Percentiles rank a stretch among this genome's conserved stretches.
Conservation (phyloP, 495 filamentous ascomycete species). For the Annulohypoxylon maeteangense region DNA sequence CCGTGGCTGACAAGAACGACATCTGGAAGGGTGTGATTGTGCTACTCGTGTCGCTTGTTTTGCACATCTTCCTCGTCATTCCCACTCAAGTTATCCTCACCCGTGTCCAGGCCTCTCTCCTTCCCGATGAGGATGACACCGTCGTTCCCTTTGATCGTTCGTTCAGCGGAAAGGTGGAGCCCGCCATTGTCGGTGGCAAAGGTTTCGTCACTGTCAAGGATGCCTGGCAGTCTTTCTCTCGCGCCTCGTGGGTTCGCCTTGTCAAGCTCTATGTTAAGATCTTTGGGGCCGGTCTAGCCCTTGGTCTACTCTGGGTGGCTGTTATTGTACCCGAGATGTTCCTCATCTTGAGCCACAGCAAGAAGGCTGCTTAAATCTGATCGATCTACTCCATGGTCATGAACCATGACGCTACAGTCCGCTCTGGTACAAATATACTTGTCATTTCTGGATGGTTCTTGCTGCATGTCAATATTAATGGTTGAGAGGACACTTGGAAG, state of each 20-base stretch:
- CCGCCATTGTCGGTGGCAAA: slow-evolving; percentile 73
- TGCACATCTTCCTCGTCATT: slow-evolving; percentile 52
- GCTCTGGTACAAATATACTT: slow-evolving; percentile 5
- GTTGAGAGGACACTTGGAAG: neutral
- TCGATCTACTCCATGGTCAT: neutral
- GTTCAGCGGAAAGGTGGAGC: slow-evolving; percentile 59
- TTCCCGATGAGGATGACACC: slow-evolving; percentile 59
- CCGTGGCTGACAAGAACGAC: slow-evolving; percentile 35
- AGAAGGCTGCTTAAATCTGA: slow-evolving; percentile 36
- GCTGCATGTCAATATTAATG: neutral
- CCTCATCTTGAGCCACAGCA: slow-evolving; percentile 44
- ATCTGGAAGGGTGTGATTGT: slow-evolving; percentile 51
- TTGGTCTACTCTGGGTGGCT: slow-evolving; percentile 58
- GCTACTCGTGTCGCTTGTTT: slow-evolving; percentile 36
- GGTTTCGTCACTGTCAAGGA: slow-evolving; percentile 74
- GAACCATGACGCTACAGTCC: neutral
- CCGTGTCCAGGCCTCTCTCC: slow-evolving; percentile 62
- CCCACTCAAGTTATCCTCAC: slow-evolving; percentile 56
- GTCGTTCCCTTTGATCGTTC: slow-evolving; percentile 64
- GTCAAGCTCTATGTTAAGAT: slow-evolving; percentile 76
- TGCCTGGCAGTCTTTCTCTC: slow-evolving; percentile 76
- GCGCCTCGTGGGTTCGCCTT: slow-evolving; percentile 71
- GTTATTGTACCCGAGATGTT: slow-evolving; percentile 52
- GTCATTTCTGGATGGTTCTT: neutral
- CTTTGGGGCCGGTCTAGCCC: slow-evolving; percentile 52